Conservation (phyloP, 192 early-diverging fungal species). For the Chytriomyces sp. region DNA sequence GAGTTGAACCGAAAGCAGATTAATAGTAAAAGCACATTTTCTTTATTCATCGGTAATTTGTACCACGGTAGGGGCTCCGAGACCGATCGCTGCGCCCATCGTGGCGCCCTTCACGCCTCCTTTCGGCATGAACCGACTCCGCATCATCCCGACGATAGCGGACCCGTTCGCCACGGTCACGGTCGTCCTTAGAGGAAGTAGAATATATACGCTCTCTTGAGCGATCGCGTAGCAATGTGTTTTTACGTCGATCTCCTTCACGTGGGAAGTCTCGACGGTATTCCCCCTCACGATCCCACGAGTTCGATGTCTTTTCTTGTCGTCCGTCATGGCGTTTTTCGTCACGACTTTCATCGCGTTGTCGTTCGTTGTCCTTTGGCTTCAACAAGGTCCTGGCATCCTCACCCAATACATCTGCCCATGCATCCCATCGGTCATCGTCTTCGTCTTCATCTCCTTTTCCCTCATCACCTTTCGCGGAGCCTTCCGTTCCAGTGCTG, state of each 20-base stretch:
- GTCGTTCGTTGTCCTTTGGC: conserved; percentile 6
- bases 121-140: too few relatives aligned
- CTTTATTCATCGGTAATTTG: neutral
- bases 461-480: conserved; percentile 5
- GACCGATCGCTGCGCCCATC: too few relatives aligned
- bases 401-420: conserved; percentile 46
- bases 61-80: too few relatives aligned
- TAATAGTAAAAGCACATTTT: neutral
- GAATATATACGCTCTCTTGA: too few relatives aligned
- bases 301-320: neutral
- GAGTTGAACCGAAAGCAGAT: neutral
- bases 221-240: too few relatives aligned
- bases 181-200: too few relatives aligned
- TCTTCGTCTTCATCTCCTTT: conserved; percentile 49
- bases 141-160: too few relatives aligned
- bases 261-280: neutral
- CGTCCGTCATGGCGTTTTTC: neutral
- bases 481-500: neutral
- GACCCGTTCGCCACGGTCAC: too few relatives aligned
- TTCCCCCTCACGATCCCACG: neutral
- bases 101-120: too few relatives aligned
- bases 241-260: too few relatives aligned
- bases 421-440: conserved; percentile 46
- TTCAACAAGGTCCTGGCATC: conserved; percentile 12
- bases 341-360: neutral